Conservation (phyloP, 2,329 filamentous ascomycete species). For the Aspergillus uvarum region DNA sequence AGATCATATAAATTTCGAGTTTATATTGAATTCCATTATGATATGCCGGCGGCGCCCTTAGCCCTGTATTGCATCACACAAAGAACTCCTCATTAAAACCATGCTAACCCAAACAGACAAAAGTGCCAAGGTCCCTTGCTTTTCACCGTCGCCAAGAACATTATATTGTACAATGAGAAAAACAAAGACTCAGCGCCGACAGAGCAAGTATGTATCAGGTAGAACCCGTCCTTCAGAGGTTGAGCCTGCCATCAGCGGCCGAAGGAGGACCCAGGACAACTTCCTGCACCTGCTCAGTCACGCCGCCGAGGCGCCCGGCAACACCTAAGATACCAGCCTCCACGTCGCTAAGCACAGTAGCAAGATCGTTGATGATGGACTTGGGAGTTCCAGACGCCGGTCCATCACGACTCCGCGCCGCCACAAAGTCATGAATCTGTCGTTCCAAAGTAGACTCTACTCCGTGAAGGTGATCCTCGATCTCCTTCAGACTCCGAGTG, state of each 20-base stretch:
- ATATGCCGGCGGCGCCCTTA: background rate
- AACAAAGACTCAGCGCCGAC: constrained; percentile 2
- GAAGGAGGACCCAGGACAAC: constrained; percentile 49
- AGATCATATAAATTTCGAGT: no score
- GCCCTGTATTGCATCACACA: background rate
- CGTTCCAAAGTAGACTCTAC: constrained; percentile 62
- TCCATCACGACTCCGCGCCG: constrained; percentile 42
- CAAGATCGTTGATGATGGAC: constrained; percentile 48
- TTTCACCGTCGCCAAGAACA: background rate
- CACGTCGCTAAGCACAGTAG: constrained; percentile 62
- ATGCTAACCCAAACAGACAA: constrained; percentile 12
- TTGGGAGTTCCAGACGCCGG: constrained; percentile 45
- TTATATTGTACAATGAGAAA: constrained; percentile 13
- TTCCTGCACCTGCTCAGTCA: constrained; percentile 61
- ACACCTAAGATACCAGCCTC: constrained; percentile 65
- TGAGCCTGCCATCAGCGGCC: constrained; percentile 27
- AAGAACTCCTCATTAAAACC: constrained; percentile 13
- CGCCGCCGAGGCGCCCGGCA: constrained; percentile 59
- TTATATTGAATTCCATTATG: background rate
- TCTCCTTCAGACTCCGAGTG: constrained; percentile 60
- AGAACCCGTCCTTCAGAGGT: constrained; percentile 15
- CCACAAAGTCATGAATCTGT: constrained; percentile 58
- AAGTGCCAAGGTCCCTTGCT: background rate
- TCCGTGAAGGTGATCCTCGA: constrained; percentile 64
- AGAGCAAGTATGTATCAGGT: background rate